These are phyloP conservation scores for Xylaria polymorpha DNA, from an alignment of 2,329 filamentous ascomycete genomes.

Conservation along the genomic window DNA sequence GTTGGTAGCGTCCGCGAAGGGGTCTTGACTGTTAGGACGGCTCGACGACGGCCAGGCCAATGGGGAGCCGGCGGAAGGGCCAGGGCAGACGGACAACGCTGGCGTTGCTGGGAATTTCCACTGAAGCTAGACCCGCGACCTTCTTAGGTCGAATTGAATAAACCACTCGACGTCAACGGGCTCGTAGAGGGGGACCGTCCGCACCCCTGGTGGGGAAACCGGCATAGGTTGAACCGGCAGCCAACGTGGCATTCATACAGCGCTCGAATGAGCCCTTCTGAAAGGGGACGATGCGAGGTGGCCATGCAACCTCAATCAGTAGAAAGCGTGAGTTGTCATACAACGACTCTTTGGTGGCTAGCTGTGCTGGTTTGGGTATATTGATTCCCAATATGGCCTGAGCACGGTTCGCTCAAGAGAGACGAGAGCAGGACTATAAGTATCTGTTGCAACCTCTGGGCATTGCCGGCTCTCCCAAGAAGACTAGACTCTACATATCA, in stretches of 20 bases:
- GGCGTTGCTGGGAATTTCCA: slow-evolving; percentile 27
- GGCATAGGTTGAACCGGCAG: slow-evolving; percentile 47
- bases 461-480: slow-evolving; percentile 20
- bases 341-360: slow-evolving; percentile 46
- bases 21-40: slow-evolving; percentile 25
- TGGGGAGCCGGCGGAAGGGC: slow-evolving; percentile 34
- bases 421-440: slow-evolving; percentile 36
- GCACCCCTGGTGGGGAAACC: slow-evolving; percentile 49
- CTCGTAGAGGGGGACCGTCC: slow-evolving; percentile 45
- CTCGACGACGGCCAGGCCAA: slow-evolving; percentile 41
- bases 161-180: slow-evolving; percentile 44
- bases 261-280: slow-evolving; percentile 46
- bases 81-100: slow-evolving; percentile 26
- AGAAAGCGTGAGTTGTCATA: slow-evolving; percentile 49
- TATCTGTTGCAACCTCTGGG: slow-evolving; percentile 36
- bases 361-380: slow-evolving; percentile 46
- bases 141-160: slow-evolving; percentile 36
- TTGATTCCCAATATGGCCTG: slow-evolving; percentile 46
- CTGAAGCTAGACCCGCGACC: slow-evolving; percentile 44
- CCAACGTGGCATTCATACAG: slow-evolving; percentile 52
- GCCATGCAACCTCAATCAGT: slow-evolving; percentile 52
- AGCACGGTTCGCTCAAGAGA: slow-evolving; percentile 24
- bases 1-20: slow-evolving; percentile 26
- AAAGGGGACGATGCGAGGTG: slow-evolving; percentile 47
- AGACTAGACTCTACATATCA: slow-evolving; percentile 12